Conservation (phyloP, 441 rosid genomes). For the Croton setiger region DNA sequence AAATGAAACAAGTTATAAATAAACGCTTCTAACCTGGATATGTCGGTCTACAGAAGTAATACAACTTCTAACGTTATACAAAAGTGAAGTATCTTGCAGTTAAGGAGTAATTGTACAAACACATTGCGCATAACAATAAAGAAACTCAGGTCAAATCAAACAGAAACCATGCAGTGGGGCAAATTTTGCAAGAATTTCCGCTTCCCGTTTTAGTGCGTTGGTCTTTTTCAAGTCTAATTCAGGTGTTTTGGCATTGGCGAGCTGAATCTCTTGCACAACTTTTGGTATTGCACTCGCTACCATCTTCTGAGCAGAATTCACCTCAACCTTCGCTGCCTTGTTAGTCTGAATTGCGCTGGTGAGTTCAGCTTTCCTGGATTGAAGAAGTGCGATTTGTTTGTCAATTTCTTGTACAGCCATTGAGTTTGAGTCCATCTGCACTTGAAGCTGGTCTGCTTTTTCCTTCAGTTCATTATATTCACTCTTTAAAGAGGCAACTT, state of each 20-base stretch:
- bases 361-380: conserved; percentile 44
- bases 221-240: conserved; percentile 58
- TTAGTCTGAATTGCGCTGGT: conserved; percentile 32
- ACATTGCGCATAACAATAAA: neutral
- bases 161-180: conserved; percentile 52
- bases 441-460: conserved; percentile 46
- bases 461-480: conserved; percentile 64
- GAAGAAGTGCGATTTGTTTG: conserved; percentile 55
- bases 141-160: conserved; percentile 24
- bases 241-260: conserved; percentile 44
- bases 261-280: conserved; percentile 56
- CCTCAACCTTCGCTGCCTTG: conserved; percentile 44
- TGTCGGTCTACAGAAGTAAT: neutral
- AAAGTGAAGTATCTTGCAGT: neutral
- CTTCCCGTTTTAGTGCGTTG: conserved; percentile 48
- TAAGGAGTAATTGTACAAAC: neutral
- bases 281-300: conserved; percentile 52
- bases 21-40: too few species aligned
- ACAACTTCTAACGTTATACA: neutral
- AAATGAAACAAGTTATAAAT: too few species aligned
- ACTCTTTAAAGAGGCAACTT: conserved; percentile 45
- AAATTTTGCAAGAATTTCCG: conserved; percentile 54
- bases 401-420: conserved; percentile 51
- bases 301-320: conserved; percentile 42
- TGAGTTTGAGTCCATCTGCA: conserved; percentile 42